Conservation (phyloP, 2,329 filamentous ascomycete species). For the Trichoderma koningii region DNA sequence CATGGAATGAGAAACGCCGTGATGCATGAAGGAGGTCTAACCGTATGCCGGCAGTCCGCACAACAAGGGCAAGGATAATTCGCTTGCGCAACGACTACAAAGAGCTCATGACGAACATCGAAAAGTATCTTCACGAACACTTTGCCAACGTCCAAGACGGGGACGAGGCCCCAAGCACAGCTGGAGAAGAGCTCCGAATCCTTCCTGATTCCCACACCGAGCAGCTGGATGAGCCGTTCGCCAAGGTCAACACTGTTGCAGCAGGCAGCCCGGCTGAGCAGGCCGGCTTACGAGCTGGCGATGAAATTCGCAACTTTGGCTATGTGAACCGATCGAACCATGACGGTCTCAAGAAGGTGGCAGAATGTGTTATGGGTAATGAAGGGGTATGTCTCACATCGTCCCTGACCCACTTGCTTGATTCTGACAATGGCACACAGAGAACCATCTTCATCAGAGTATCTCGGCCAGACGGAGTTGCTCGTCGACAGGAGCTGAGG, state of each 20-base stretch:
- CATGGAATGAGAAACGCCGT: neutral
- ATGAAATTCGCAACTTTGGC: constrained; percentile 83
- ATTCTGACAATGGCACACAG: constrained; percentile 49
- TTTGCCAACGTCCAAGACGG: constrained; percentile 71
- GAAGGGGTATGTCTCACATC: constrained; percentile 70
- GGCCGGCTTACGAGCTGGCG: constrained; percentile 78
- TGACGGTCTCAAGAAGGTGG: constrained; percentile 80
- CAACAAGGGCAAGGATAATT: constrained; percentile 88
- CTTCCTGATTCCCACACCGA: constrained; percentile 38
- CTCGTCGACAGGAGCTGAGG: constrained; percentile 58
- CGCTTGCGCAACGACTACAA: constrained; percentile 92
- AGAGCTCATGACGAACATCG: constrained; percentile 78
- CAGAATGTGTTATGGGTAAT: constrained; percentile 85
- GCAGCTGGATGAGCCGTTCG: constrained; percentile 59
- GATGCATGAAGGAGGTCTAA: neutral
- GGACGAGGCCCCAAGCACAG: constrained; percentile 39
- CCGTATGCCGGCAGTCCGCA: constrained; percentile 68
- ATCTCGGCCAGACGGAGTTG: constrained; percentile 50
- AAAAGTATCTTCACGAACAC: constrained; percentile 83
- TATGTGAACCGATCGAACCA: constrained; percentile 82
- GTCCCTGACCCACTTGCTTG: neutral
- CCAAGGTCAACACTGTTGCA: constrained; percentile 84
- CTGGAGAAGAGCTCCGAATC: constrained; percentile 35
- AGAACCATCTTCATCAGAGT: constrained; percentile 70
- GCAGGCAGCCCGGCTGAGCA: constrained; percentile 75